Evolutionary conservation across 1,284 basidiomycete species (phyloP).

Genomic region (Cutaneotrichosporon sp.): DNA sequence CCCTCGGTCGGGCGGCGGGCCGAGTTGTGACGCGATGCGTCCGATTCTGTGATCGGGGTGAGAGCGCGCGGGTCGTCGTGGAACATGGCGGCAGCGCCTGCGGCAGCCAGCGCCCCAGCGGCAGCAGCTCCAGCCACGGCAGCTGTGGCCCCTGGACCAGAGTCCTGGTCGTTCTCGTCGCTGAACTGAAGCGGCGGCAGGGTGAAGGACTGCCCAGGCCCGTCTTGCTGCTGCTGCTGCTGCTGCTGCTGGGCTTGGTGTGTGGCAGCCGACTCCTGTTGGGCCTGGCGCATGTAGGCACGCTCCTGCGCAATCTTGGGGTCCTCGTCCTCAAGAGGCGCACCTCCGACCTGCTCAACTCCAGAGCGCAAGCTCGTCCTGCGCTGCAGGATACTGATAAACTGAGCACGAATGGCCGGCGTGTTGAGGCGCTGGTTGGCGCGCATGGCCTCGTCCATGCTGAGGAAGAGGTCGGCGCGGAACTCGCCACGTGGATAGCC

Average conservation of each 20-base stretch:
- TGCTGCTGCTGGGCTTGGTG: conserved; percentile 2
- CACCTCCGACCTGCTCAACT: conserved; percentile 14
- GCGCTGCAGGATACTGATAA: conserved; percentile 65
- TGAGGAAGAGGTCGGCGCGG: conserved; percentile 70
- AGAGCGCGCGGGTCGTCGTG: conserved; percentile 42
- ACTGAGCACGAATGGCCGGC: conserved; percentile 64
- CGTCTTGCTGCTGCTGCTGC: background rate
- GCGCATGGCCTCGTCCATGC: conserved; percentile 74
- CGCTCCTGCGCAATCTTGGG: conserved; percentile 18
- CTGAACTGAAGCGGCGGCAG: conserved; percentile 45
- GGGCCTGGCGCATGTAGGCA: background rate
- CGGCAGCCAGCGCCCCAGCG: conserved; percentile 3
- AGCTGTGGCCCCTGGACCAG: background rate
- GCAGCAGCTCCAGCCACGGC: background rate
- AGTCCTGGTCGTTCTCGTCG: conserved; percentile 11
- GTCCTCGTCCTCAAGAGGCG: conserved; percentile 15
- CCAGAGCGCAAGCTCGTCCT: conserved; percentile 56
- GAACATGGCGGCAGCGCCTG: background rate
- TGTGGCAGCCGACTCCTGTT: background rate
- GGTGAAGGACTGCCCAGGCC: conserved; percentile 24
- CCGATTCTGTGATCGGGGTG: conserved; percentile 59
- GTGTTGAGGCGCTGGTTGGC: conserved; percentile 70
- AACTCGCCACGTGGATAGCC: conserved; percentile 47
- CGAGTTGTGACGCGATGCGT: conserved; percentile 44
- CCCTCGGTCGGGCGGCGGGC: background rate